Percentiles rank a stretch among this genome's conserved stretches.
Evolutionary conservation across 768 basidiomycete species (phyloP).

Genomic region (Pisolithus orientalis): DNA sequence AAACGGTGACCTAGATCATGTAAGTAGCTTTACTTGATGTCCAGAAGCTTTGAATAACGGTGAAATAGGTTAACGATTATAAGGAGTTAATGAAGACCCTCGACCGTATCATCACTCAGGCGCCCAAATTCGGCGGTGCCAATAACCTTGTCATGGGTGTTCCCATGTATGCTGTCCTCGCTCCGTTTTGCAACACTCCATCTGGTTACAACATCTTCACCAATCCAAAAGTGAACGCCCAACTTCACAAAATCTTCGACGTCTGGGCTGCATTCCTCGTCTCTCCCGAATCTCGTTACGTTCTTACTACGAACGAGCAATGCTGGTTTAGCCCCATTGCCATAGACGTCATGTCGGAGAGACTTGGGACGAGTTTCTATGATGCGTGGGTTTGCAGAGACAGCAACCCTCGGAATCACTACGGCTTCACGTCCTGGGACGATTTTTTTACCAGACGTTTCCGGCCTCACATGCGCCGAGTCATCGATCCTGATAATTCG

Average conservation of each 20-base stretch:
- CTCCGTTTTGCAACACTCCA: constrained; percentile 1
- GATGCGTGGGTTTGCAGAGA: constrained; percentile 32
- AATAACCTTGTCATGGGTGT: constrained; percentile 1
- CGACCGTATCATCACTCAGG: constrained; percentile 7
- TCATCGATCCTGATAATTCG: constrained; percentile 18
- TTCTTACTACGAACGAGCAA: constrained; percentile 30
- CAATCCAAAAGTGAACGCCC: constrained; percentile 38
- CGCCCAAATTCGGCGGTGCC: not conserved
- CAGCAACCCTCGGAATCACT: constrained; percentile 24
- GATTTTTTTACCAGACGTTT: constrained; percentile 46
- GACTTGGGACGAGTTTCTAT: constrained; percentile 21
- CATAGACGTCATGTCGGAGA: constrained; percentile 8
- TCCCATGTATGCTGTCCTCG: not conserved
- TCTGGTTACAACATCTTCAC: constrained; percentile 6
- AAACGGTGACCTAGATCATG: not conserved
- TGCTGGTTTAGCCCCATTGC: constrained; percentile 46
- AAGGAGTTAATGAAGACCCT: not conserved
- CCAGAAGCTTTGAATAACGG: not conserved
- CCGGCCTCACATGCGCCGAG: constrained; percentile 30
- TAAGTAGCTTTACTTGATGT: not conserved
- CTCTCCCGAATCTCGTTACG: constrained; percentile 36
- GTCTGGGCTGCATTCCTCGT: constrained; percentile 45
- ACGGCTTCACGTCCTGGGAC: constrained; percentile 42
- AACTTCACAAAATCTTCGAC: constrained; percentile 44
- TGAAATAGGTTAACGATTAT: not conserved